Base-by-base conservation (phyloP, 2,329 filamentous ascomycete species). In the Ambrosiella cleistominuta region DNA sequence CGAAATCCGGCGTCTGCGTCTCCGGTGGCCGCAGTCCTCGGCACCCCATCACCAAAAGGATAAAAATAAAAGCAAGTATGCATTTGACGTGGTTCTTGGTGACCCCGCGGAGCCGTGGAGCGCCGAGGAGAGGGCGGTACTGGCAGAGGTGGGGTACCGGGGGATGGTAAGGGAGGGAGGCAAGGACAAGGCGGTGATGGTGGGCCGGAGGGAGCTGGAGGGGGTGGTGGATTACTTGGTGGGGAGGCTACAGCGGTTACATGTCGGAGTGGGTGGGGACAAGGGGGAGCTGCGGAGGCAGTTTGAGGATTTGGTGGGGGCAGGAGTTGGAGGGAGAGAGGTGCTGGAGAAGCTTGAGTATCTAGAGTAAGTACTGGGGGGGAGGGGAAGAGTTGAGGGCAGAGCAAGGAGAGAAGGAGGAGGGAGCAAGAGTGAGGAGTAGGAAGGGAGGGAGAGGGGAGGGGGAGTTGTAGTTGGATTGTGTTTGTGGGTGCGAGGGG, bases 181-280 rank as follows among this genome's bases (percentile, higher is more conserved):
- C 7, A 17, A 47, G 12, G 19, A 17, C 13, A 17, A 11, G 7
- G 44, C 13, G 44, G n/a, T 76, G 13, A 69, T 75, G 1, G 75
- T 87, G 57, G 93, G 88, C 68, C 82, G 81, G 0, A 83, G 91
- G 63, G 88, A 95, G 66, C 75, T 93, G 7, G 87, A 94, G 66
- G 80, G 79, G 37, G 72, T 96, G 36, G 71, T 97, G 17, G 88
- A 94, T 63, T 94, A 93, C 64, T 90, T 95, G 66, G 83, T 97
- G 42, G 83, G 87, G 62, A 82, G 88, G 67, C 81, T 96, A 71
- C 90, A 96, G 67, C 86, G 85, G 84, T 79, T 85, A 63, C 91
- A 91, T 8, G 85, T 79, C 60, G 79, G 91, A 64, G 80, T 96
- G 8, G 85, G 79, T 60, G 79, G 91, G 64, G 80, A 96, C 45